Evolutionary conservation across 2,329 filamentous ascomycete species (phyloP).

Genomic region (Dactylellina leptospora): DNA sequence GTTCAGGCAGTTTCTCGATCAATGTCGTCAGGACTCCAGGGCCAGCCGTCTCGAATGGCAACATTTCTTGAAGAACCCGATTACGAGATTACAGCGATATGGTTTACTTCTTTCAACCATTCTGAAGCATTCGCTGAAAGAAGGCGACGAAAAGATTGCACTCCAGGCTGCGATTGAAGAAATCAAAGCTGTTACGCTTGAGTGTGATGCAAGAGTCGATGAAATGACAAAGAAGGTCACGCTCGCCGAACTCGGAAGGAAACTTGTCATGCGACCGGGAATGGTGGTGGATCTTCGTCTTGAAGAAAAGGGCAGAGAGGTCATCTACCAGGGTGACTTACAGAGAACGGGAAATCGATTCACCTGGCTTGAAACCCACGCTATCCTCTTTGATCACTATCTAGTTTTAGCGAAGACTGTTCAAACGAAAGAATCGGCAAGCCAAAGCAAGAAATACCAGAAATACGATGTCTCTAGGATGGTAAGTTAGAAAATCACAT

Average conservation of each 20-base stretch:
- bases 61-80: slow-evolving; percentile 90
- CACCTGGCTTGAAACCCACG: slow-evolving; percentile 92
- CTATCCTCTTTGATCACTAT: slow-evolving; percentile 94
- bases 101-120: slow-evolving; percentile 83
- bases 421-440: slow-evolving; percentile 72
- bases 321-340: slow-evolving; percentile 88
- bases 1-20: slow-evolving; percentile 85
- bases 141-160: slow-evolving; percentile 89
- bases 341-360: slow-evolving; percentile 90
- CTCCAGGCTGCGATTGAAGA: slow-evolving; percentile 85
- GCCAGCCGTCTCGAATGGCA: slow-evolving; percentile 90
- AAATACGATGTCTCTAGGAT: slow-evolving; percentile 92
- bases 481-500: slow-evolving; percentile 62
- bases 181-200: slow-evolving; percentile 85
- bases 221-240: slow-evolving; percentile 92
- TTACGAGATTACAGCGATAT: slow-evolving; percentile 91
- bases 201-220: slow-evolving; percentile 90
- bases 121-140: slow-evolving; percentile 80
- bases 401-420: slow-evolving; percentile 87
- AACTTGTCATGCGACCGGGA: slow-evolving; percentile 83
- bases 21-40: slow-evolving; percentile 77
- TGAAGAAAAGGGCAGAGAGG: slow-evolving; percentile 88
- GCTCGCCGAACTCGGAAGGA: slow-evolving; percentile 81
- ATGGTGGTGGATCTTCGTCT: slow-evolving; percentile 91
- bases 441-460: slow-evolving; percentile 71